Conservation (phyloP, 371 early-diverging fungal genomes). For the Rhizopus delemar region DNA sequence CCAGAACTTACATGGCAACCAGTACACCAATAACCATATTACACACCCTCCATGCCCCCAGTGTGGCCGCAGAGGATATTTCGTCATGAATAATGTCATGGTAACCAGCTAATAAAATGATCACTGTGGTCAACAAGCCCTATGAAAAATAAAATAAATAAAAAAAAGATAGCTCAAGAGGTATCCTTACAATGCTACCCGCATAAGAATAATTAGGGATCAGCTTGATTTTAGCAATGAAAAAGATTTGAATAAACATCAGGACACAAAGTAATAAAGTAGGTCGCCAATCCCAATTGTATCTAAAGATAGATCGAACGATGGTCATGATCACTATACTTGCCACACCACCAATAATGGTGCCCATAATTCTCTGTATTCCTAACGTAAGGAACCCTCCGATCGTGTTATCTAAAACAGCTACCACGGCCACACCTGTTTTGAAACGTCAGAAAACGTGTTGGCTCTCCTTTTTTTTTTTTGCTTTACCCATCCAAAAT, state of each 20-base stretch:
- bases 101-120: slow-evolving; percentile 41
- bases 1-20: slow-evolving; percentile 35
- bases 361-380: slow-evolving; percentile 38
- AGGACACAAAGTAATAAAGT: slow-evolving; percentile 26
- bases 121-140: slow-evolving; percentile 35
- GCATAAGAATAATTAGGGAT: slow-evolving; percentile 36
- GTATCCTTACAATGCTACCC: slow-evolving; percentile 38
- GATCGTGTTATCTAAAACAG: slow-evolving; percentile 40
- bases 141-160: slow-evolving; percentile 7
- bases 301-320: slow-evolving; percentile 30
- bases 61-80: slow-evolving; percentile 24
- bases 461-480: background rate
- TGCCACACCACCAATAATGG: slow-evolving; percentile 32
- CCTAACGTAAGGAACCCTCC: slow-evolving; percentile 37
- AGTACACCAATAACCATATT: slow-evolving; percentile 41
- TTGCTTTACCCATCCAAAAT: slow-evolving; percentile 32
- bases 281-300: slow-evolving; percentile 33
- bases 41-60: slow-evolving; percentile 38
- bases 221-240: slow-evolving; percentile 36
- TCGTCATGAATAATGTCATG: slow-evolving; percentile 29
- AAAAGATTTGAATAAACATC: slow-evolving; percentile 40
- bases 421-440: slow-evolving; percentile 39
- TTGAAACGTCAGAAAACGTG: too few relatives aligned
- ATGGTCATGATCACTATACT: slow-evolving; percentile 40
- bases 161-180: too few relatives aligned